Evolutionary conservation across 192 early-diverging fungal genomes (phyloP).

Genomic region (Entomortierella lignicola): DNA sequence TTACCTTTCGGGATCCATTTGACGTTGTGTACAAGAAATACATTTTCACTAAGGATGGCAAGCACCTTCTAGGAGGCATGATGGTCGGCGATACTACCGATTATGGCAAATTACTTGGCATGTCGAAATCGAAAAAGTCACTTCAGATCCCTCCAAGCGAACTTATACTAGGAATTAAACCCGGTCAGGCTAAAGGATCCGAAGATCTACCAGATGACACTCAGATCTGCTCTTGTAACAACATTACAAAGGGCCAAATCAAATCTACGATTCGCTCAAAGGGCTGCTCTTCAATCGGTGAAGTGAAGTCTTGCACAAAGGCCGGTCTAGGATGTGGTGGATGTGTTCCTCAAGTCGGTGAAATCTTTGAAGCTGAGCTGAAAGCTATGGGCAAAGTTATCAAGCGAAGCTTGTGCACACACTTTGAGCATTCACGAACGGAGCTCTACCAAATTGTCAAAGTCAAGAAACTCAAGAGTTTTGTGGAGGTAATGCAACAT

Average conservation of each 20-base stretch:
- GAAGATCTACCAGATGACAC: conserved; percentile 72
- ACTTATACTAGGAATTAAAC: conserved; percentile 59
- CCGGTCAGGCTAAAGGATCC: conserved; percentile 53
- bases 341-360: conserved; percentile 66
- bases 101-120: conserved; percentile 68
- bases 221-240: conserved; percentile 80
- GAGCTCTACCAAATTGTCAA: conserved; percentile 73
- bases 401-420: conserved; percentile 67
- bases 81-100: conserved; percentile 76
- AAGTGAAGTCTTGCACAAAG: conserved; percentile 70
- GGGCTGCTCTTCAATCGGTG: conserved; percentile 60
- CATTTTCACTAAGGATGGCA: conserved; percentile 74
- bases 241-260: conserved; percentile 72
- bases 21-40: conserved; percentile 70
- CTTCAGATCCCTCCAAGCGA: conserved; percentile 64
- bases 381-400: conserved; percentile 66
- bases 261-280: conserved; percentile 55
- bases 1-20: conserved; percentile 67
- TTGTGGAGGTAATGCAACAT: conserved; percentile 61
- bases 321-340: conserved; percentile 73
- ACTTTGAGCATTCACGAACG: conserved; percentile 67
- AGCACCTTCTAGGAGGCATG: conserved; percentile 72
- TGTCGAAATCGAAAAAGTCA: conserved; percentile 63
- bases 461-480: conserved; percentile 64
- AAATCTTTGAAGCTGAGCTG: conserved; percentile 71